Conservation (phyloP, 257 asterid species). For the Fraxinus excelsior region DNA sequence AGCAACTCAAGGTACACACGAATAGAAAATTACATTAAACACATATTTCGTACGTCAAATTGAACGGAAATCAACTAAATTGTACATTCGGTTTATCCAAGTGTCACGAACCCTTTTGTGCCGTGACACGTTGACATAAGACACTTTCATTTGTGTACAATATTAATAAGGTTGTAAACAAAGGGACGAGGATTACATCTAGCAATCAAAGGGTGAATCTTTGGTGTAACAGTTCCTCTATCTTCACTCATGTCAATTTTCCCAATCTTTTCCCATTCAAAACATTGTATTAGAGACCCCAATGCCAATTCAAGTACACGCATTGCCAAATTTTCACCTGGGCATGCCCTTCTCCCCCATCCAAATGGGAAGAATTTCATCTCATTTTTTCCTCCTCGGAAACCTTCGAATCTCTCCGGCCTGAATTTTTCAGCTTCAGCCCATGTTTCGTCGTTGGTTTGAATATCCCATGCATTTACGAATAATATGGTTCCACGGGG, state of each 20-base stretch:
- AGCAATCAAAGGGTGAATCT: slow-evolving; percentile 35
- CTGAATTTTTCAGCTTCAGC: slow-evolving; percentile 26
- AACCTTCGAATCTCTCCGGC: slow-evolving; percentile 33
- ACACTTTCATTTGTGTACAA: background rate
- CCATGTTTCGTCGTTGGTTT: slow-evolving; percentile 28
- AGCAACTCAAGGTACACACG: no score
- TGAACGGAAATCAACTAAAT: no score
- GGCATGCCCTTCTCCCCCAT: slow-evolving; percentile 46
- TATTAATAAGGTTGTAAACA: background rate
- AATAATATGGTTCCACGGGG: slow-evolving; percentile 39
- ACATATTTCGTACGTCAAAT: no score
- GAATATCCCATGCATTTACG: slow-evolving; percentile 43
- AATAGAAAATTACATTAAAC: no score
- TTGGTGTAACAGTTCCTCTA: slow-evolving; percentile 31
- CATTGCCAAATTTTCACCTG: slow-evolving; percentile 39
- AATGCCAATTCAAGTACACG: slow-evolving; percentile 34
- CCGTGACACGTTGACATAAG: background rate
- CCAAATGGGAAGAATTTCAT: slow-evolving; percentile 37
- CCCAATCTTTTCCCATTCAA: slow-evolving; percentile 37
- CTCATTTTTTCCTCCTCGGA: slow-evolving; percentile 11
- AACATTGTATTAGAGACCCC: slow-evolving; percentile 43
- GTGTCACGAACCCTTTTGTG: no score
- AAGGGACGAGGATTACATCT: slow-evolving; percentile 32
- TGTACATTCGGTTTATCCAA: no score
- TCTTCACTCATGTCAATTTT: slow-evolving; percentile 37